These are phyloP conservation scores for Plantago major DNA, from an alignment of 257 asterid genomes.

Conservation along the genomic window DNA sequence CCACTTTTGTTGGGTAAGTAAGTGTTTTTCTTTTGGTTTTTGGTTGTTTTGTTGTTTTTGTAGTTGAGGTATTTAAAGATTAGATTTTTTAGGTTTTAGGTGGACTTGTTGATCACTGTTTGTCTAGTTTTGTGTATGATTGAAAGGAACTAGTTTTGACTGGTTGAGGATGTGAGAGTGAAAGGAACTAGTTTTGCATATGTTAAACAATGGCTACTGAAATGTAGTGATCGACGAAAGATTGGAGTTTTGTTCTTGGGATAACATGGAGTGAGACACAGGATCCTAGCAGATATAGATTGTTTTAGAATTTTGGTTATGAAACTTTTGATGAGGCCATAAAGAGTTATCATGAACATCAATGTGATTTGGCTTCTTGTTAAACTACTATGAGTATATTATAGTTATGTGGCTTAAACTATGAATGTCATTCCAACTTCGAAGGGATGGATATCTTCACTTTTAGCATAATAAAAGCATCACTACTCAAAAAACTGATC, in stretches of 20 bases:
- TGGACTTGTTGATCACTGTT: not conserved
- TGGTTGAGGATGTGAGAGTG: too few species aligned
- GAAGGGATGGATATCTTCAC: not conserved
- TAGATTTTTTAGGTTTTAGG: not conserved
- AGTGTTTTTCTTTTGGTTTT: not conserved
- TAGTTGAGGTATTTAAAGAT: not conserved
- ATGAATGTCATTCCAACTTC: not conserved
- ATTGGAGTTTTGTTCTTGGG: too few species aligned
- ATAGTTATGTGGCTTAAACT: not conserved
- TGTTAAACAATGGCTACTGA: too few species aligned
- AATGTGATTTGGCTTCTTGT: not conserved
- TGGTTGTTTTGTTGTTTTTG: not conserved
- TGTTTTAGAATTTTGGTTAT: too few species aligned
- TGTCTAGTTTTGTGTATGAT: too few species aligned
- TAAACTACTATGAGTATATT: not conserved
- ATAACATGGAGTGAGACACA: too few species aligned
- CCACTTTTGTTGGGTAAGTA: constrained; percentile 59
- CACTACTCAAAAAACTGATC: too few species aligned
- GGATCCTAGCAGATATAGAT: too few species aligned
- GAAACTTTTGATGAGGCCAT: too few species aligned
- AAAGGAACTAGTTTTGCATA: too few species aligned
- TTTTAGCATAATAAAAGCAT: not conserved
- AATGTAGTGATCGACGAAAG: too few species aligned
- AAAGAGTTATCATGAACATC: not conserved
- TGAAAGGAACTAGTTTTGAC: too few species aligned